Conservation (phyloP, 441 rosid species). For the Jatropha multifida region DNA sequence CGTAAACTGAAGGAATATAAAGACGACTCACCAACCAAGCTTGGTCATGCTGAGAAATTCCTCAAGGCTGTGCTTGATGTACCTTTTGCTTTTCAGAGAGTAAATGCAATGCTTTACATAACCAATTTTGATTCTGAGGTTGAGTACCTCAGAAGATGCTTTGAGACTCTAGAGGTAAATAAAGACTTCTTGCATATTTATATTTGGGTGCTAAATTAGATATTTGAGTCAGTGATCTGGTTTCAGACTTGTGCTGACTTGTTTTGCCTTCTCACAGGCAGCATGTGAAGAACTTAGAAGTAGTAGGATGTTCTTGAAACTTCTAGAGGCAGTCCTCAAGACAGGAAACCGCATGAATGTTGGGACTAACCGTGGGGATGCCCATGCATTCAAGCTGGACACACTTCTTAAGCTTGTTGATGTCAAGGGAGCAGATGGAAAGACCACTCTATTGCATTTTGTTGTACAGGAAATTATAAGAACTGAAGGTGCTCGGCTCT, state of each 20-base stretch:
- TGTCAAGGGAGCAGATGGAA: slow-evolving; percentile 84
- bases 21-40: slow-evolving; percentile 72
- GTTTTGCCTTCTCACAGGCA: slow-evolving; percentile 40
- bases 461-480: slow-evolving; percentile 84
- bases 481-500: slow-evolving; percentile 75
- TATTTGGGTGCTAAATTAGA: background rate
- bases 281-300: slow-evolving; percentile 82
- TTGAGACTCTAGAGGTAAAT: slow-evolving; percentile 70
- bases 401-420: slow-evolving; percentile 78
- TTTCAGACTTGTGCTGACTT: background rate
- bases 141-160: slow-evolving; percentile 59
- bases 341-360: slow-evolving; percentile 93
- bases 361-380: slow-evolving; percentile 94
- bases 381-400: slow-evolving; percentile 77
- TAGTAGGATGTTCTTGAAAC: slow-evolving; percentile 69
- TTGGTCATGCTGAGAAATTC: slow-evolving; percentile 78
- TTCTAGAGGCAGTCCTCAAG: slow-evolving; percentile 76
- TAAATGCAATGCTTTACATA: slow-evolving; percentile 71
- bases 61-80: slow-evolving; percentile 74
- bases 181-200: background rate
- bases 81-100: slow-evolving; percentile 72
- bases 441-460: slow-evolving; percentile 70
- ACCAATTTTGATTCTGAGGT: slow-evolving; percentile 71
- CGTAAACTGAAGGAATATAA: slow-evolving; percentile 64
- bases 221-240: background rate